Conservation (phyloP, 495 filamentous ascomycete species). For the Letharia columbiana region DNA sequence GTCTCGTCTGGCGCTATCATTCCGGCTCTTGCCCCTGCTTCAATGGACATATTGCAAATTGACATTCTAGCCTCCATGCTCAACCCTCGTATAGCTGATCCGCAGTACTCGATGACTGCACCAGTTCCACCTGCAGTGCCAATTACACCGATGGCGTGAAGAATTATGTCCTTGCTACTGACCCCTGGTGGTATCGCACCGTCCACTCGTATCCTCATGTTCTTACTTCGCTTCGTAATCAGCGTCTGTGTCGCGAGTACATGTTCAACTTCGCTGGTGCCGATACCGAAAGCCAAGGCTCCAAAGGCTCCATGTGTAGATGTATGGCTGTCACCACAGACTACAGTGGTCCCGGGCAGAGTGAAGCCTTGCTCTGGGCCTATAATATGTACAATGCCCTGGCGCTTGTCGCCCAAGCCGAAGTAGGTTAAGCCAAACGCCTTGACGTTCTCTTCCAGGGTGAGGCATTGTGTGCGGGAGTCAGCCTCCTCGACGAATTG, state of each 20-base stretch:
- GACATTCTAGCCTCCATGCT: slow-evolving; percentile 99
- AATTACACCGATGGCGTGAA: slow-evolving; percentile 88
- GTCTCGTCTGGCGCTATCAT: slow-evolving; percentile 94
- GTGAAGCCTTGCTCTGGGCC: slow-evolving; percentile 99
- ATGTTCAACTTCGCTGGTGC: slow-evolving; percentile 97
- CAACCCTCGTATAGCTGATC: slow-evolving; percentile 77
- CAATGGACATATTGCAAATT: slow-evolving; percentile 99
- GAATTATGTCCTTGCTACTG: slow-evolving; percentile 91
- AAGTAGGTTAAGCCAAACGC: slow-evolving; percentile 96
- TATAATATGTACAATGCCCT: slow-evolving; percentile 98
- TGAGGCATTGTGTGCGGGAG: slow-evolving; percentile 86
- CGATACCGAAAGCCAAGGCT: slow-evolving; percentile 91
- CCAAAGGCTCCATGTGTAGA: slow-evolving; percentile 97
- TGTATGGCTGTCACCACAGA: slow-evolving; percentile 96
- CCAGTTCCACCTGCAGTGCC: slow-evolving; percentile 94
- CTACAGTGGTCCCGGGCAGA: slow-evolving; percentile 90
- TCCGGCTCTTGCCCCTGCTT: slow-evolving; percentile 88
- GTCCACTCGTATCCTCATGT: slow-evolving; percentile 95
- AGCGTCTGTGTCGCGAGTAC: slow-evolving; percentile 93
- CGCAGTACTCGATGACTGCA: slow-evolving; percentile 93
- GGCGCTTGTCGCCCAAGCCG: slow-evolving; percentile 88
- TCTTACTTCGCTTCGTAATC: slow-evolving; percentile 91
- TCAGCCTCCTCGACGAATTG: slow-evolving; percentile 89
- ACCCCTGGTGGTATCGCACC: slow-evolving; percentile 85
- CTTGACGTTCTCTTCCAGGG: slow-evolving; percentile 94